Evolutionary conservation across 1,284 basidiomycete genomes (phyloP), one percentile per base, ranked within the genome.

Genomic region (Lentinus polychrous): DNA sequence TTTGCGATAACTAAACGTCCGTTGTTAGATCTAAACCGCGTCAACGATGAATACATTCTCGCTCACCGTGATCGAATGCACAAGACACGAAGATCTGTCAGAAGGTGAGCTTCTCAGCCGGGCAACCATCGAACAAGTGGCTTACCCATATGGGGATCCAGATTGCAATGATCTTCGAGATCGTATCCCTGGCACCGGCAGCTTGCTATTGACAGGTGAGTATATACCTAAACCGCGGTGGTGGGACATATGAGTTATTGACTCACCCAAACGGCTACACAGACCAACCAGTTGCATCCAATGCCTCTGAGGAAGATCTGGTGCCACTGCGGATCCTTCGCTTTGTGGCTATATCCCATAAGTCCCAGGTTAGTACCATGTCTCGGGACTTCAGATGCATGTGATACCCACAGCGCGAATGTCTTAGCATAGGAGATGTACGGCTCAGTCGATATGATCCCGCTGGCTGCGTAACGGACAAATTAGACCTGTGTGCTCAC

Each of bases 241-340:
- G n/a, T n/a, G n/a, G n/a, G n/a, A n/a, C n/a, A n/a, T n/a, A n/a
- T n/a, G n/a, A n/a, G n/a, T n/a, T n/a, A n/a, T n/a, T n/a, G n/a
- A 63, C 80, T 31, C 51, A 85, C 83, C 82, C 86, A 90, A 48
- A 90, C 73, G 3, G 86, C 86, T n/a, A 87, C 67, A 54, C 76
- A 84, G 32, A 90, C 87, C 2, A 89, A 70, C 79, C 83, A 86
- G 56, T 90, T 90, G 56, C 86, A 90, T 3, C 77, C 86, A 53
- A 90, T 86, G 0, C 84, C 86, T 17, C 86, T 73, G 15, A 88
- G 64, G 66, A 89, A 83, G 42, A 90, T 83, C 60, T 90, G 78
- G 60, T 85, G 72, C 83, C 83, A 87, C 35, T 72, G 65, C 1
- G 85, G 84, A 14, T 79, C 76, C 1, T 67, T 66, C 0, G 81